Evolutionary conservation across 1,284 basidiomycete species (phyloP).

Genomic region (Pterula multifida): DNA sequence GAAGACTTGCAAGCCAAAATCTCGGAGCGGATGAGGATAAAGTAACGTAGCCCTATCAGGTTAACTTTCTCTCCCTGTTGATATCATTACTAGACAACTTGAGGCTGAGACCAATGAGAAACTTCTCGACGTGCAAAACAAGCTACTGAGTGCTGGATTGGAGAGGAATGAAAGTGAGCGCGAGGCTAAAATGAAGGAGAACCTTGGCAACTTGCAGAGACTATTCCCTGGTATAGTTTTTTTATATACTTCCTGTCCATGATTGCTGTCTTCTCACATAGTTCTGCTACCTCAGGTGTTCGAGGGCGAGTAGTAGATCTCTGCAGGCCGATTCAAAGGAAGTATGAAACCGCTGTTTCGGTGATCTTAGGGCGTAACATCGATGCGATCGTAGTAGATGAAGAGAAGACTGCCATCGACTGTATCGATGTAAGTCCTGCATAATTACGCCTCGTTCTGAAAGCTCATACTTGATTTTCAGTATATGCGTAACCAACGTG

Average conservation of each 20-base stretch:
- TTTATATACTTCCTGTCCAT: not conserved
- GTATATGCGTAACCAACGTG: slow-evolving; percentile 93
- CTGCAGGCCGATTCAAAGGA: slow-evolving; percentile 85
- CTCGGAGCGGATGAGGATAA: slow-evolving; percentile 60
- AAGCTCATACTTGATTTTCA: slow-evolving; percentile 18
- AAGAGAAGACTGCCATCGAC: slow-evolving; percentile 93
- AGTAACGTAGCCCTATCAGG: slow-evolving; percentile 29
- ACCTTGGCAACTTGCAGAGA: slow-evolving; percentile 69
- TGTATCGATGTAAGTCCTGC: slow-evolving; percentile 78
- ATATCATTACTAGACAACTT: slow-evolving; percentile 50
- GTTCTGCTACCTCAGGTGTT: slow-evolving; percentile 40
- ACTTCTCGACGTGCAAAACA: slow-evolving; percentile 70
- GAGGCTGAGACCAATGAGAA: slow-evolving; percentile 89
- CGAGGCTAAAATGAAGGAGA: slow-evolving; percentile 80
- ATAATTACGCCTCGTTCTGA: not conserved
- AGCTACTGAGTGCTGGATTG: slow-evolving; percentile 80
- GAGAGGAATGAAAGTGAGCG: slow-evolving; percentile 81
- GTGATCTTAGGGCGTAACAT: slow-evolving; percentile 94
- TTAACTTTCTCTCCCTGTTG: slow-evolving; percentile 7
- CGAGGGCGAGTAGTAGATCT: slow-evolving; percentile 86
- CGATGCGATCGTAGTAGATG: slow-evolving; percentile 92
- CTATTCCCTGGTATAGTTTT: slow-evolving; percentile 64
- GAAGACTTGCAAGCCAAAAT: slow-evolving; percentile 69
- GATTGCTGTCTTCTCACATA: not conserved
- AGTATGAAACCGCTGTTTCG: slow-evolving; percentile 90